phyloP scores from a whole-genome alignment of 2,329 filamentous ascomycete genomes.

The Aplosporella prunicola region DNA sequence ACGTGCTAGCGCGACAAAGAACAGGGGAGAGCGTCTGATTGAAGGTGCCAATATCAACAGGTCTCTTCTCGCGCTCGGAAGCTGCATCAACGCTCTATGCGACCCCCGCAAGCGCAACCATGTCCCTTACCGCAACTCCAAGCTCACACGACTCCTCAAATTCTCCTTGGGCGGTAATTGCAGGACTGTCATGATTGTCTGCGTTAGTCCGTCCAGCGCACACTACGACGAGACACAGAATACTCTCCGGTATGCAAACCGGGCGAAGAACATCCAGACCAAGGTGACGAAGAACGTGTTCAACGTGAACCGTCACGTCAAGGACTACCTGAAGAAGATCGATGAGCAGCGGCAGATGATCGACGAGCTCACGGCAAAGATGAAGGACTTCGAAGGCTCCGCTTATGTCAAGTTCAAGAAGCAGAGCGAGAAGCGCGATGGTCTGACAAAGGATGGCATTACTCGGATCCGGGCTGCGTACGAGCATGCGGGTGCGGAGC shows the following conservation, averaged over 20 bases:
- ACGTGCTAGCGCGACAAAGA: conserved; percentile 91
- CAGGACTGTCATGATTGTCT: conserved; percentile 99
- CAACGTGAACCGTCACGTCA: conserved; percentile 97
- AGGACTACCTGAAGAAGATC: conserved; percentile 98
- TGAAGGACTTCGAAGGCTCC: conserved; percentile 74
- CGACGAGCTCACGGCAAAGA: conserved; percentile 86
- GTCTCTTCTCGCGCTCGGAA: conserved; percentile 83
- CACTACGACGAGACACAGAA: conserved; percentile 99
- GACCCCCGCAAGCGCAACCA: conserved; percentile 86
- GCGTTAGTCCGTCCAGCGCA: conserved; percentile 88
- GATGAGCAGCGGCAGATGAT: conserved; percentile 97
- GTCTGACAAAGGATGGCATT: conserved; percentile 66
- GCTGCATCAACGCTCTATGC: conserved; percentile 97
- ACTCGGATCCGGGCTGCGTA: conserved; percentile 72
- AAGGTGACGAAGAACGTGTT: conserved; percentile 99
- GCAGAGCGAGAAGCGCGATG: conserved; percentile 75
- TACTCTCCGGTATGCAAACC: conserved; percentile 90
- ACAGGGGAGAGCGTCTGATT: conserved; percentile 78
- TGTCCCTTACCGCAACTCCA: conserved; percentile 95
- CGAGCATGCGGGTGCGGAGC: conserved; percentile 66
- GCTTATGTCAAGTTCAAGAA: conserved; percentile 88
- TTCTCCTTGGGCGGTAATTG: conserved; percentile 97
- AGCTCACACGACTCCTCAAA: conserved; percentile 87
- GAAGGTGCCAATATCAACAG: conserved; percentile 99
- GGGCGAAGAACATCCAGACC: conserved; percentile 98